Evolutionary conservation across 1,139 yeast species (phyloP), one percentile per base, ranked within the genome.

Genomic region (Nakaseomyces bracarensis): DNA sequence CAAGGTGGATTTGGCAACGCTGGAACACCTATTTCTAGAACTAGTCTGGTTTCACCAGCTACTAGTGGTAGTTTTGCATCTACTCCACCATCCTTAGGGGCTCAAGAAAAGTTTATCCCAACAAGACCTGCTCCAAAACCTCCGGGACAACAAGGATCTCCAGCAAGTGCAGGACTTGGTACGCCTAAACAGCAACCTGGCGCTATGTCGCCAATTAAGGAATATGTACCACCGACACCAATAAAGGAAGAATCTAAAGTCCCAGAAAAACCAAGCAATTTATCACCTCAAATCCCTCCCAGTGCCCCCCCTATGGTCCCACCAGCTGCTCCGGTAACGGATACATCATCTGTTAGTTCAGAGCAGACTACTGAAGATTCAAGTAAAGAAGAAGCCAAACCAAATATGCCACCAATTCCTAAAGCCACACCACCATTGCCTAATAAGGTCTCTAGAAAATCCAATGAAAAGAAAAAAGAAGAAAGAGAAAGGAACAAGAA

Each of bases 41-140:
- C 2, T 20, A 33, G 36, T 33, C 3, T 21, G 9, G 26, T 21
- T 10, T 33, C 36, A 13, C 36, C 36, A 5, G 26, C 36, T 4
- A 21, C 36, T 6, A 13, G 14, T 21, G 10, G 18, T 20, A 20
- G 26, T n/a, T 13, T 33, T n/a, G 26, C 16, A 3, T 8, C 26
- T 4, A 33, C 39, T 7, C 36, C 36, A 13, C 36, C 36, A 13
- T 18, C 34, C 3, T 8, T 33, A 3, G 36, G 18, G n/a, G 4
- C 26, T 10, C 36, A 33, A 14, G 34, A 26, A 25, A 23, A 37
- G n/a, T 78, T 74, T 48, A 75, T 78, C 44, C 85, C 85, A 4
- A 72, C 78, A 41, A 66, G 85, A 47, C 84, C 85, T 0, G 83
- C 86, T 0, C 86, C 86, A 36, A 74, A 73, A 45, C 71, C 73